These are phyloP conservation scores for Leccinum colubrinum DNA, from an alignment of 1,284 basidiomycete species.

Conservation along the genomic window DNA sequence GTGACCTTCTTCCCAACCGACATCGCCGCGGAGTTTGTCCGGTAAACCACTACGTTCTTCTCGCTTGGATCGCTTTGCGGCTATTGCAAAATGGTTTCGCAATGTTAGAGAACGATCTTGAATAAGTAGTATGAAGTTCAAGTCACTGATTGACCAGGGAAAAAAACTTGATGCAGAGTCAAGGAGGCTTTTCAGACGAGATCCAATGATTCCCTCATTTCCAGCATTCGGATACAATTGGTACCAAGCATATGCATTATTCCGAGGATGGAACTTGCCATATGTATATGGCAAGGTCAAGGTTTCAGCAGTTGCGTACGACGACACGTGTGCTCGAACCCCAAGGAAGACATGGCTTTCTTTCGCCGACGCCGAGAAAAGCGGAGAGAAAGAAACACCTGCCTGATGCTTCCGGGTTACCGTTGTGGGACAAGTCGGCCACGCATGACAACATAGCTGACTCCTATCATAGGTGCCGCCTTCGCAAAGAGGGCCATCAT, in stretches of 20 bases:
- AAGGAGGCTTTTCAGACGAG: background rate
- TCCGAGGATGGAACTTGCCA: background rate
- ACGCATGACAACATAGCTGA: background rate
- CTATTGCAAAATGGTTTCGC: too few species aligned
- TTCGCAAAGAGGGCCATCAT: background rate
- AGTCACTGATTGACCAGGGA: background rate
- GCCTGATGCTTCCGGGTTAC: background rate
- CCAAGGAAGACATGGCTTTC: constrained; percentile 6
- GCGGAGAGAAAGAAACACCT: background rate
- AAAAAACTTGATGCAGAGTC: background rate
- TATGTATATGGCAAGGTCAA: background rate
- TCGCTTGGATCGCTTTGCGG: too few species aligned
- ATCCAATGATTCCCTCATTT: background rate
- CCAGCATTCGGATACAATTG: background rate
- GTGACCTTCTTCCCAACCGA: too few species aligned
- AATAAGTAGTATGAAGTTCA: too few species aligned
- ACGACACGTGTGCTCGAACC: constrained; percentile 3
- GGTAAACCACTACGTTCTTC: too few species aligned
- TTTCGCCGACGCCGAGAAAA: background rate
- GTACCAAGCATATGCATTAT: background rate
- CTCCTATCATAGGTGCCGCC: background rate
- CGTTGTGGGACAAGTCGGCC: background rate
- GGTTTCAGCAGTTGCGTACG: constrained; percentile 1
- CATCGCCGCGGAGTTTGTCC: too few species aligned
- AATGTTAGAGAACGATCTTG: too few species aligned